Percentiles rank a stretch among this genome's conserved stretches.
phyloP scores from a whole-genome alignment of 2,329 filamentous ascomycete genomes.

The Cryphonectria carpinicola region DNA sequence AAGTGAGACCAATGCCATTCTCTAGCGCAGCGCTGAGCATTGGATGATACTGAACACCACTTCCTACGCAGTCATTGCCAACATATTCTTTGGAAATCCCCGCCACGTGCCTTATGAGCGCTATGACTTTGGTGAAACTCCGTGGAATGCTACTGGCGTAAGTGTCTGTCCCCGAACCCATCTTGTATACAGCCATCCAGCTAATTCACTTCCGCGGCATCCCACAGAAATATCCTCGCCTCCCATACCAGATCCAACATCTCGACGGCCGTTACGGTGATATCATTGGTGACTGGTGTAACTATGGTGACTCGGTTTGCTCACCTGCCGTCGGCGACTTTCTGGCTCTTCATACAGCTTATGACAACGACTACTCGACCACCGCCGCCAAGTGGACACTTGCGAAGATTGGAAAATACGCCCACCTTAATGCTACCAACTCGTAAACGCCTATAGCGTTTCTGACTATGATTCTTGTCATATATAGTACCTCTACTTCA shows the following conservation, averaged over 20 bases:
- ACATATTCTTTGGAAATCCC: conserved; percentile 14
- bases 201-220: background rate
- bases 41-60: background rate
- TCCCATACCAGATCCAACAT: background rate
- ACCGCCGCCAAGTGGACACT: conserved; percentile 13
- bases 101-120: conserved; percentile 15
- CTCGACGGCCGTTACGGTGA: conserved; percentile 6
- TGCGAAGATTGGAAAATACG: background rate
- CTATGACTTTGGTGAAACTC: conserved; percentile 8
- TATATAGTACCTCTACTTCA: background rate
- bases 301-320: conserved; percentile 16
- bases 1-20: background rate
- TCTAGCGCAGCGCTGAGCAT: background rate
- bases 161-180: background rate
- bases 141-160: conserved; percentile 17
- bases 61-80: background rate
- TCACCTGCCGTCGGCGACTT: background rate
- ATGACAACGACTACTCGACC: background rate
- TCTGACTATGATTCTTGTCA: too few species aligned
- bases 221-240: conserved; percentile 13
- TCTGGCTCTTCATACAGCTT: conserved; percentile 13
- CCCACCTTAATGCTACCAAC: background rate
- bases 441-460: background rate
- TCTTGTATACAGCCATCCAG: background rate
- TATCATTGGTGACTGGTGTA: conserved; percentile 13